Evolutionary conservation across 768 basidiomycete species (phyloP), one percentile per base, ranked within the genome.

Genomic region (Tricholoma flavovirens): DNA sequence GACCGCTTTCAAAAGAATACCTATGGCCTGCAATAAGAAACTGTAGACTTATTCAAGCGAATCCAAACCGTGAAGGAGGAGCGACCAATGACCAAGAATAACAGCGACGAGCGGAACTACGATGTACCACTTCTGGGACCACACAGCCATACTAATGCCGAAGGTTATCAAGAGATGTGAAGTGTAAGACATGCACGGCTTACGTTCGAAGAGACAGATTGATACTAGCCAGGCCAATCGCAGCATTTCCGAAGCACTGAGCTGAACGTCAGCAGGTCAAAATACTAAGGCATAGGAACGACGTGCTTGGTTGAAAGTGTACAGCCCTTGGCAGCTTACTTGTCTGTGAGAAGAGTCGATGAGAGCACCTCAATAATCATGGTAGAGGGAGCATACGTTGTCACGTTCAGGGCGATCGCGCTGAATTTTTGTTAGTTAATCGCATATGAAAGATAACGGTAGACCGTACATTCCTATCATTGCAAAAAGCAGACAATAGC

Each of bases 151-250:
- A 5, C 87, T 88, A 56, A 2, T 52, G 30, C 40, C 9, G 50
- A 24, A 49, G 49, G 10, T 32, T 43, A 14, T 45, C 49, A 49
- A 11, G 56, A 46, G 19, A 36, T 42, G 11, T 12, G 26, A 36
- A 24, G 19, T 21, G 7, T 45, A 15, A 24, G 45, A 36, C 17
- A 50, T 30, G 53, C 15, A 54, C 2, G 0, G 71, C 82, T 60
- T 66, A 86, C 85, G 86, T 87, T 67, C 86, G 72, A 36, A 88
- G 69, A 1, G 83, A 84, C 9, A 88, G 75, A 63, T 88, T 88
- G 56, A 88, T 80, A 64, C 84, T 87, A 11, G 87, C 86, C 3
- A 87, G 72, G 22, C 87, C 86, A 40, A 87, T 80, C 19, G 86
- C 73, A 15, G 81, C 79, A 67, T 87, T 86, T 15, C 87, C 87